phyloP scores from a whole-genome alignment of 768 basidiomycete genomes.

The Mycena filopes region DNA sequence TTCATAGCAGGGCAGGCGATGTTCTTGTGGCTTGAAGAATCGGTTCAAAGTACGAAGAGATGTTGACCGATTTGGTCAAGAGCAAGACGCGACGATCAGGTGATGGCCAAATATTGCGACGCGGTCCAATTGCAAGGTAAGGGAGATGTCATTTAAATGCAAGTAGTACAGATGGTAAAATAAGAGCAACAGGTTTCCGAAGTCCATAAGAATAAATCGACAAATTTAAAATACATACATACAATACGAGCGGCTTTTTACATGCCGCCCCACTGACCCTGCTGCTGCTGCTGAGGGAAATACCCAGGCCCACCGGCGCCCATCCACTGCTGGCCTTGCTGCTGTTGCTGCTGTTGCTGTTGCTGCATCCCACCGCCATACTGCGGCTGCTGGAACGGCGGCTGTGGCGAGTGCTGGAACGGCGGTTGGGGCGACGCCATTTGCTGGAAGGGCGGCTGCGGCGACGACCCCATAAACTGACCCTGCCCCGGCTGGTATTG shows the following conservation, averaged over 20 bases:
- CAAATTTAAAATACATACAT: not conserved
- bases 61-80: not conserved
- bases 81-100: not conserved
- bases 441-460: constrained; percentile 22
- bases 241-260: no score
- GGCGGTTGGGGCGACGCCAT: constrained; percentile 23
- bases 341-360: no score
- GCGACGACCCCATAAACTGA: constrained; percentile 33
- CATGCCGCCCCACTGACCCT: constrained; percentile 53
- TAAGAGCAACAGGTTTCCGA: not conserved
- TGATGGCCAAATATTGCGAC: not conserved
- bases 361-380: constrained; percentile 28
- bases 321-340: constrained; percentile 27
- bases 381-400: constrained; percentile 18
- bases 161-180: not conserved
- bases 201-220: constrained; percentile 5
- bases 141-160: not conserved
- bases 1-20: not conserved
- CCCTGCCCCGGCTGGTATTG: constrained; percentile 37
- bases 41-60: no score
- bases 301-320: constrained; percentile 21
- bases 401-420: constrained; percentile 23
- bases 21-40: not conserved
- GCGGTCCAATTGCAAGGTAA: not conserved
- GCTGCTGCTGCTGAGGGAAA: constrained; percentile 32